Evolutionary conservation across 768 basidiomycete species (phyloP), one percentile per base, ranked within the genome.

Genomic region (Favolaschia claudopus): DNA sequence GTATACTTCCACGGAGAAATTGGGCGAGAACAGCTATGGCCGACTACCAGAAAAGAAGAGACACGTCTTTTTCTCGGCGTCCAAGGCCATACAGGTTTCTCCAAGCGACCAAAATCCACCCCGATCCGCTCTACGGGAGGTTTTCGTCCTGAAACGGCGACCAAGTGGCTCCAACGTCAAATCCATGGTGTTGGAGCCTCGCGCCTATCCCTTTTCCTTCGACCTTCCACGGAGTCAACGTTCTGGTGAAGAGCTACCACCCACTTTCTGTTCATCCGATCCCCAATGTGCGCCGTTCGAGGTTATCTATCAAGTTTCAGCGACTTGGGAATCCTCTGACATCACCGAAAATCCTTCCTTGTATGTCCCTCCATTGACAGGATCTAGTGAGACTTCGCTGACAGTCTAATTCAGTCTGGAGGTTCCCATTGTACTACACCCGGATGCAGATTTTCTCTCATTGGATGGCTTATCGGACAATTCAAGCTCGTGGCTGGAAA

Each of bases 401-500:
- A 61, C 57, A 56, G 28, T 24, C 42, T 46, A 63, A 38, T 56
- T 17, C 65, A 91, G 89, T 48, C 67, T 91, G 27, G 87, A 89
- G 60, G 82, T 85, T 4, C 90, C 90, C 6, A 77, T 91, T 39
- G 66, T 89, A 20, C 76, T 87, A 27, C 82, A 87, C 43, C 84
- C 85, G 5, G 87, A 88, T 48, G 64, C 72, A 1, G 87, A 86
- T 61, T 86, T 86, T 60, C 83, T 85, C 49, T 87, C 85, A 3
- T 64, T 79, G 20, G 87, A 88, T 64, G 83, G 81, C 29, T 69
- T 74, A 3, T 53, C 71, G 13, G 67, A 74, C 36, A 72, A 79
- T 47, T 75, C 79, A 4, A 79, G 81, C 36, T 82, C 83, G 0
- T 92, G 90, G 89, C 65, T 89, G 20, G 90, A 91, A 69, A 82